These are phyloP conservation scores for Chytriomyces confervae DNA, from an alignment of 192 early-diverging fungal species.

Conservation along the genomic window DNA sequence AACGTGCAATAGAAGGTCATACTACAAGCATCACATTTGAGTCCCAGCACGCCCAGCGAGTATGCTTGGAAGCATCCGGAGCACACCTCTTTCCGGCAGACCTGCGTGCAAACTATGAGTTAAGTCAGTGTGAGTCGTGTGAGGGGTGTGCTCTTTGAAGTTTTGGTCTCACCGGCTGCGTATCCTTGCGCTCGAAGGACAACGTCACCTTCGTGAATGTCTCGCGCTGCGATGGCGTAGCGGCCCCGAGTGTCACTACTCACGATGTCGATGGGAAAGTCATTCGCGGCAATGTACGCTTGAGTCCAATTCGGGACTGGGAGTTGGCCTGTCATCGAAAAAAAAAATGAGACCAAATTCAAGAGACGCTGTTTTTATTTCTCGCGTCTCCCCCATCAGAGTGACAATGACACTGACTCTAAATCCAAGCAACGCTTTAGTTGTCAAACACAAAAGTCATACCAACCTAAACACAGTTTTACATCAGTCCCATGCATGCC, in stretches of 20 bases:
- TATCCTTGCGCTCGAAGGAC: slow-evolving; percentile 7
- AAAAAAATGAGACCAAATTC: background rate
- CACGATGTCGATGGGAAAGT: slow-evolving; percentile 3
- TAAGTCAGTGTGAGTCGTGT: too few species aligned
- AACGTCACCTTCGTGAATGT: slow-evolving; percentile 2
- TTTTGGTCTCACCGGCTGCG: background rate
- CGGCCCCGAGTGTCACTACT: background rate
- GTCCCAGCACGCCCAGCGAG: background rate
- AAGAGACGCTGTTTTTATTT: too few species aligned
- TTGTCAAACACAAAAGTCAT: slow-evolving; percentile 27
- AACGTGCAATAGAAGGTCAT: background rate
- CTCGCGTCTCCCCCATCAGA: too few species aligned
- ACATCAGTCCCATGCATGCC: too few species aligned
- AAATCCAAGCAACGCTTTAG: background rate
- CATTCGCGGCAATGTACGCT: background rate
- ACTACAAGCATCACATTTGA: background rate
- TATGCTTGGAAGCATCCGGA: background rate
- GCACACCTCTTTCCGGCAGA: background rate
- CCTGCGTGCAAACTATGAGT: background rate
- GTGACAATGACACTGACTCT: too few species aligned
- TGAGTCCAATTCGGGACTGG: background rate
- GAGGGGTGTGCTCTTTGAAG: too few species aligned
- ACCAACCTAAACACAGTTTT: background rate
- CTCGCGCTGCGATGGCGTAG: slow-evolving; percentile 12
- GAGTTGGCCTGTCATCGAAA: background rate